phyloP scores from a whole-genome alignment of 805 yeast genomes.

The Lipomyces sp. region DNA sequence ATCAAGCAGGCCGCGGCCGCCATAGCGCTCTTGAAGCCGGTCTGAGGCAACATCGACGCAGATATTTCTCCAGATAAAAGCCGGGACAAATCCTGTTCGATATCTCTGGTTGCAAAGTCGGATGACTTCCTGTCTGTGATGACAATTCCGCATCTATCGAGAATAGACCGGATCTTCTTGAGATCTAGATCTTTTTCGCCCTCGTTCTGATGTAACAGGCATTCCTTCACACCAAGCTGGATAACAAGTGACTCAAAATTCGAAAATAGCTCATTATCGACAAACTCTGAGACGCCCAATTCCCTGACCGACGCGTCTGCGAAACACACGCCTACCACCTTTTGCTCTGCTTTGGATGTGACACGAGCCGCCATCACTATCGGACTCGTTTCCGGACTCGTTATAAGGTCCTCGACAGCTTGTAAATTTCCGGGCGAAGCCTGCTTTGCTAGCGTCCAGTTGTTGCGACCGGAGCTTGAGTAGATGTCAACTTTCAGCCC shows the following conservation, averaged over 20 bases:
- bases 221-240: constrained; percentile 89
- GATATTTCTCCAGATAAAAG: constrained; percentile 56
- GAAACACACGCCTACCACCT: constrained; percentile 76
- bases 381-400: constrained; percentile 53
- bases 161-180: constrained; percentile 67
- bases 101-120: constrained; percentile 66
- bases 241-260: constrained; percentile 84
- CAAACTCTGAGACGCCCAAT: constrained; percentile 76
- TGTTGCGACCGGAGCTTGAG: constrained; percentile 43
- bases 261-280: constrained; percentile 84
- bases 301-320: constrained; percentile 70
- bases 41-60: constrained; percentile 41
- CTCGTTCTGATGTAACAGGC: constrained; percentile 61
- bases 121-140: constrained; percentile 62
- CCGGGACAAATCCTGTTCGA: constrained; percentile 78
- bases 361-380: constrained; percentile 60
- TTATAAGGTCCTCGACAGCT: constrained; percentile 71
- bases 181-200: constrained; percentile 56
- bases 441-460: constrained; percentile 60
- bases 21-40: constrained; percentile 57
- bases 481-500: constrained; percentile 83
- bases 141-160: constrained; percentile 79
- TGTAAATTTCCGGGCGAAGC: constrained; percentile 94
- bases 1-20: constrained; percentile 71
- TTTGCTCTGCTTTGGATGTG: constrained; percentile 50